phyloP scores from a whole-genome alignment of 1,284 basidiomycete genomes.

The Singerocomus inundabilis region DNA sequence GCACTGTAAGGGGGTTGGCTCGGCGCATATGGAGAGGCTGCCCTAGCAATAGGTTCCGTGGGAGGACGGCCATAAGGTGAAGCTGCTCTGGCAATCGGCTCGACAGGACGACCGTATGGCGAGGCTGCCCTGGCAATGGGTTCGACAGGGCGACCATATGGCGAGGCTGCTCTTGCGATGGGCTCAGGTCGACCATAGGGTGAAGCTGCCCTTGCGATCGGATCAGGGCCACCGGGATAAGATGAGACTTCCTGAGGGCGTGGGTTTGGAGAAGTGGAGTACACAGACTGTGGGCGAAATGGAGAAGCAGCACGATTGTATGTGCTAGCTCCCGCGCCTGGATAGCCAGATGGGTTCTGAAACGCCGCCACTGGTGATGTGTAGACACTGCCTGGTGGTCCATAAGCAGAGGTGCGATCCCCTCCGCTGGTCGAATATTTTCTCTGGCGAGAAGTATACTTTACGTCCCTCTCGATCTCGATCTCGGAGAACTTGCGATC shows the following conservation, averaged over 20 bases:
- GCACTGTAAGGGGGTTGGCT: slow-evolving; percentile 25
- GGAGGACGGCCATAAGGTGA: slow-evolving; percentile 27
- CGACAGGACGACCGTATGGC: slow-evolving; percentile 34
- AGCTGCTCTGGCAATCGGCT: slow-evolving; percentile 26
- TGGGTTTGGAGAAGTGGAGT: slow-evolving; percentile 30
- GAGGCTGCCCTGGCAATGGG: slow-evolving; percentile 26
- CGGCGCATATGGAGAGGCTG: slow-evolving; percentile 26
- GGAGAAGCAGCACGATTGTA: slow-evolving; percentile 30
- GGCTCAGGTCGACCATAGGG: slow-evolving; percentile 33
- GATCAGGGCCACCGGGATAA: slow-evolving; percentile 34
- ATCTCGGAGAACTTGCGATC: slow-evolving; percentile 34
- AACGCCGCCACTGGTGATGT: slow-evolving; percentile 21
- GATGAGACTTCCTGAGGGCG: slow-evolving; percentile 34
- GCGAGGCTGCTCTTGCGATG: slow-evolving; percentile 30
- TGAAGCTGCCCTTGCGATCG: slow-evolving; percentile 31
- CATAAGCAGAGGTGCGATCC: slow-evolving; percentile 26
- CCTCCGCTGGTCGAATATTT: slow-evolving; percentile 31
- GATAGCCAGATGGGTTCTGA: slow-evolving; percentile 24
- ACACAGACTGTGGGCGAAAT: slow-evolving; percentile 34
- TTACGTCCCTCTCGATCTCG: slow-evolving; percentile 30
- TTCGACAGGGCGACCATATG: slow-evolving; percentile 26
- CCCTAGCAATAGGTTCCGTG: slow-evolving; percentile 24
- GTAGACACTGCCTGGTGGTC: slow-evolving; percentile 13
- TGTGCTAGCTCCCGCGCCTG: slow-evolving; percentile 13
- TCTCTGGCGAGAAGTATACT: slow-evolving; percentile 26